Evolutionary conservation across 805 yeast species (phyloP), one percentile per base, ranked within the genome.

Genomic region (Spencermartinsiella europaea): DNA sequence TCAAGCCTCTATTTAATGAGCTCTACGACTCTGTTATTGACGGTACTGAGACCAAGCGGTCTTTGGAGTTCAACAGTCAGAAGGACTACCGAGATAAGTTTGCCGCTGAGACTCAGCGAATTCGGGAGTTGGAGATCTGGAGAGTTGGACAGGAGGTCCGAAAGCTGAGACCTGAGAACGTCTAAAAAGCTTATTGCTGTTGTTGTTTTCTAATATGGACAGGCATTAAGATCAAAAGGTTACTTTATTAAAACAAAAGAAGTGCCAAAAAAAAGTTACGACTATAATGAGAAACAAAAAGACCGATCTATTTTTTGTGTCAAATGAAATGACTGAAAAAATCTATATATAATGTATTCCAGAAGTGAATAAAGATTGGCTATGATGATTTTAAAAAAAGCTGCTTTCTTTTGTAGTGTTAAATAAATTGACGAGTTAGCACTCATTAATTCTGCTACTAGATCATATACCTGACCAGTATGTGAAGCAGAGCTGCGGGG

Each of bases 101-200:
- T 70, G 97, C 90, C 79, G 76, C 75, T 69, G 99, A 93, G 80
- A 81, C 93, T 70, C 79, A 84, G 74, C 79, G 77, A 68, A 91
- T 93, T 79, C 88, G 98, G 80, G 78, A 78, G 69, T 89, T 93
- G 85, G 99, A 93, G 80, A 93, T 93, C 91, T 93, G 99, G 99
- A 85, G 72, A 69, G 99, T 93, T 62, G 99, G 99, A 69, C 91
- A 91, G 80, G 98, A 93, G 80, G 99, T 93, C 61, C 91, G 99
- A 83, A 93, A 93, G 77, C 83, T 93, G 72, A 90, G 99, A 77
- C 99, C 99, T 66, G 99, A 93, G 79, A 91, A 93, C 93, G 81
- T 84, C 72, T 90, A 85, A 53, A 17, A 7, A 25, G 12, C 7
- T 25, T 25, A 7, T 7, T 25, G 7, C 31, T 25, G 7, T 25